These are phyloP conservation scores for Capsicum pubescens DNA, from an alignment of 257 asterid genomes.

Conservation along the genomic window DNA sequence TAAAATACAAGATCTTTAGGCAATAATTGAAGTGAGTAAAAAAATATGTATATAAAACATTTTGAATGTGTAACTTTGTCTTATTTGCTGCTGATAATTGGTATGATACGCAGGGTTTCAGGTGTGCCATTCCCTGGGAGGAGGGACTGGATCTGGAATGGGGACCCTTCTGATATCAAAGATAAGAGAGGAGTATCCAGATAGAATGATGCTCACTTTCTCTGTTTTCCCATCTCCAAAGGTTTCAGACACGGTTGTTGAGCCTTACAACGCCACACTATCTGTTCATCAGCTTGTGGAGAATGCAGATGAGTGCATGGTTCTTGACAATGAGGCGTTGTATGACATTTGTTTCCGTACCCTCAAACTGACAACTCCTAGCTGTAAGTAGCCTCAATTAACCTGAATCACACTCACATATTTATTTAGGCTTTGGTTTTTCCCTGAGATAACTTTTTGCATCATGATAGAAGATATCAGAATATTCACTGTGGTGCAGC, in stretches of 20 bases:
- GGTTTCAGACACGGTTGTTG: slow-evolving; percentile 60
- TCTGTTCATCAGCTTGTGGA: slow-evolving; percentile 67
- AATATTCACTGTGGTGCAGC: background rate
- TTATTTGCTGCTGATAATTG: background rate
- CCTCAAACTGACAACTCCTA: slow-evolving; percentile 54
- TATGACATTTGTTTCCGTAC: slow-evolving; percentile 59
- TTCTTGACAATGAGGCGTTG: slow-evolving; percentile 51
- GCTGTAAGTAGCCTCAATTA: slow-evolving; percentile 43
- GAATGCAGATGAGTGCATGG: slow-evolving; percentile 60
- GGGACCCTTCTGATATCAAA: slow-evolving; percentile 56
- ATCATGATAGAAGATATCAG: background rate
- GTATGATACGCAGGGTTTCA: slow-evolving; percentile 47
- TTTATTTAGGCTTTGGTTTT: background rate
- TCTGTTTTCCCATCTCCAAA: slow-evolving; percentile 61
- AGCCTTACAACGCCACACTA: slow-evolving; percentile 57
- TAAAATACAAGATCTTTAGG: background rate
- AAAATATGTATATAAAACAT: background rate
- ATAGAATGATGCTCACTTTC: slow-evolving; percentile 58
- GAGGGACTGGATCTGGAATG: slow-evolving; percentile 65
- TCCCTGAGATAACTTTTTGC: background rate
- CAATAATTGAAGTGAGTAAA: background rate
- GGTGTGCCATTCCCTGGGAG: slow-evolving; percentile 60
- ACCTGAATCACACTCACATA: background rate
- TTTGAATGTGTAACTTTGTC: background rate
- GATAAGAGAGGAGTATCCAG: slow-evolving; percentile 59